Conservation (phyloP, 148 eudicot species). For the Camellia sinensis region DNA sequence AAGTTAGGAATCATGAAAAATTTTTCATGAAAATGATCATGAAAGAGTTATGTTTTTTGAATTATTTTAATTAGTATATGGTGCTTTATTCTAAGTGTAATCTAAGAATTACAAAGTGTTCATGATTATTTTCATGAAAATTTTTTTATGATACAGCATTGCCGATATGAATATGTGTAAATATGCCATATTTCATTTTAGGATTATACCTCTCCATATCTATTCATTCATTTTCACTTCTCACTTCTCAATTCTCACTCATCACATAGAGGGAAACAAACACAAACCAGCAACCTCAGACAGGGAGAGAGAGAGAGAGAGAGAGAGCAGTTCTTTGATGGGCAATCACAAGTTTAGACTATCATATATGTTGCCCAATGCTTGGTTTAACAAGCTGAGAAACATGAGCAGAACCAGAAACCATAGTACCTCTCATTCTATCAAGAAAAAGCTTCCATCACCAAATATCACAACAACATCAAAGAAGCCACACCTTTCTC, state of each 20-base stretch:
- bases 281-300: slow-evolving; percentile 3
- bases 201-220: background rate
- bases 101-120: too few relatives aligned
- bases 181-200: background rate
- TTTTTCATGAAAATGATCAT: too few relatives aligned
- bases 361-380: slow-evolving; percentile 53
- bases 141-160: too few relatives aligned
- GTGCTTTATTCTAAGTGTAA: too few relatives aligned
- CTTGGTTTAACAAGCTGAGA: slow-evolving; percentile 54
- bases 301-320: slow-evolving; percentile 3
- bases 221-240: background rate
- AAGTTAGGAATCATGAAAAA: too few relatives aligned
- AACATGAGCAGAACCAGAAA: slow-evolving; percentile 31
- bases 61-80: too few relatives aligned
- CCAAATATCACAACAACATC: background rate
- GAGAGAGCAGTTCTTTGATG: slow-evolving; percentile 19
- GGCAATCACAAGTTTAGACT: slow-evolving; percentile 44
- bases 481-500: slow-evolving; percentile 13
- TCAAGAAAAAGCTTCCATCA: slow-evolving; percentile 17
- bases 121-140: too few relatives aligned
- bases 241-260: background rate
- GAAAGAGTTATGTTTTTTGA: too few relatives aligned
- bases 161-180: too few relatives aligned
- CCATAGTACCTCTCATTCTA: slow-evolving; percentile 9
- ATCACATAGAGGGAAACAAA: background rate